Evolutionary conservation across 768 basidiomycete genomes (phyloP).

Genomic region (Pisolithus tinctorius): DNA sequence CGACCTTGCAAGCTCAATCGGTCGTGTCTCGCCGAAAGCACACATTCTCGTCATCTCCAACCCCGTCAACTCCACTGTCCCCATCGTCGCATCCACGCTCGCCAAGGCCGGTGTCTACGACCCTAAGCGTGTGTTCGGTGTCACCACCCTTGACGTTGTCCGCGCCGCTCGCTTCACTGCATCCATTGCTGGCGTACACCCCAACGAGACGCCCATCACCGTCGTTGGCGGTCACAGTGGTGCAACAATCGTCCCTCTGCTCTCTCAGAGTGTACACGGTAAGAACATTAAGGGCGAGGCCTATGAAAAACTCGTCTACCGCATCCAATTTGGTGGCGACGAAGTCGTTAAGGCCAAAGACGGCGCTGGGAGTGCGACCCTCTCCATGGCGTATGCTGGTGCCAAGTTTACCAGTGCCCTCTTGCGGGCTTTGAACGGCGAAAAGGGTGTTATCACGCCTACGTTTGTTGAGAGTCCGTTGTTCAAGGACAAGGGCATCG

Average conservation of each 20-base stretch:
- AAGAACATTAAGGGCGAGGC: conserved; percentile 68
- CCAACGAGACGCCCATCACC: conserved; percentile 63
- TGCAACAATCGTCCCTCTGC: conserved; percentile 93
- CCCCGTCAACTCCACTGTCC: conserved; percentile 97
- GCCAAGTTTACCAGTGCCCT: conserved; percentile 61
- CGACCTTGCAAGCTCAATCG: conserved; percentile 86
- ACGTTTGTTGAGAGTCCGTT: conserved; percentile 88
- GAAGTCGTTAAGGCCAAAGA: conserved; percentile 99
- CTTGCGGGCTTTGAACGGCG: conserved; percentile 57
- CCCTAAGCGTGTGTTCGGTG: conserved; percentile 85
- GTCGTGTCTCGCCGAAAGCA: conserved; percentile 83
- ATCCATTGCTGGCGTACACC: conserved; percentile 57
- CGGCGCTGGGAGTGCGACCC: conserved; percentile 67
- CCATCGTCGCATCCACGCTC: conserved; percentile 90
- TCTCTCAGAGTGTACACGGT: conserved; percentile 74
- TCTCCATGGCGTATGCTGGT: conserved; percentile 75
- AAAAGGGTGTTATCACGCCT: conserved; percentile 66
- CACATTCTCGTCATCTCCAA: conserved; percentile 96
- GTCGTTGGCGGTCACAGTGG: conserved; percentile 96
- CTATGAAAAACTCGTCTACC: conserved; percentile 75
- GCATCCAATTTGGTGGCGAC: conserved; percentile 97
- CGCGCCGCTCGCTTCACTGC: conserved; percentile 89
- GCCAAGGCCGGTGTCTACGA: conserved; percentile 91
- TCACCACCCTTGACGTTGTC: conserved; percentile 97
- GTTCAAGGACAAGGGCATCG: conserved; percentile 77